Evolutionary conservation across 192 early-diverging fungal species (phyloP).

Genomic region (Rhizophlyctis rosea): DNA sequence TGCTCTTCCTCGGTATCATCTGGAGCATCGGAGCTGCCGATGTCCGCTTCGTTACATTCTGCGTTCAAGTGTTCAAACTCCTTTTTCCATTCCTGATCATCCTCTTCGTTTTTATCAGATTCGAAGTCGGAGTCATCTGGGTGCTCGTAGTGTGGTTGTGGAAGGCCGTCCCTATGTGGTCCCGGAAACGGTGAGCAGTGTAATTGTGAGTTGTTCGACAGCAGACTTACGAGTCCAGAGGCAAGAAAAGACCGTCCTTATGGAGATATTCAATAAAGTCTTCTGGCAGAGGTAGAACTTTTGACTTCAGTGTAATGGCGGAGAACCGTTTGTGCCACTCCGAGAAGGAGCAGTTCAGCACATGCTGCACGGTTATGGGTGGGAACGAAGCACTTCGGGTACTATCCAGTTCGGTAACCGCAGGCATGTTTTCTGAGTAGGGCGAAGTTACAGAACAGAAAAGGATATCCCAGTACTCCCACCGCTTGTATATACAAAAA

Average conservation of each 20-base stretch:
- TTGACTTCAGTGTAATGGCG: constrained; percentile 65
- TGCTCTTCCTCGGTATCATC: constrained; percentile 45
- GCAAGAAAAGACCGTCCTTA: constrained; percentile 82
- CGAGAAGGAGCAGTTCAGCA: constrained; percentile 69
- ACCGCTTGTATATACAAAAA: too few relatives aligned
- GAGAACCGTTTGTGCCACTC: constrained; percentile 76
- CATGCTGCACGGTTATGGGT: constrained; percentile 57
- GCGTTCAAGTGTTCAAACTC: too few relatives aligned
- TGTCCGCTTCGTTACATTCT: constrained; percentile 21
- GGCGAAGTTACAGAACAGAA: too few relatives aligned
- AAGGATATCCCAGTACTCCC: too few relatives aligned
- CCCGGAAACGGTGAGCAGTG: not conserved
- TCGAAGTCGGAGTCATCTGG: constrained; percentile 15
- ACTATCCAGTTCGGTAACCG: too few relatives aligned
- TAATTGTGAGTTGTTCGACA: not conserved
- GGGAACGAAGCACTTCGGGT: constrained; percentile 46
- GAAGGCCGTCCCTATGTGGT: constrained; percentile 25
- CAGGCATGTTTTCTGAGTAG: too few relatives aligned
- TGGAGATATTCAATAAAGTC: constrained; percentile 83
- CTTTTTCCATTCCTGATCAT: not conserved
- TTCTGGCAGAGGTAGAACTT: constrained; percentile 67
- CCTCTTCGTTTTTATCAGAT: constrained; percentile 18
- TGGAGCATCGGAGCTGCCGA: constrained; percentile 31
- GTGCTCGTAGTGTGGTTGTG: constrained; percentile 30
- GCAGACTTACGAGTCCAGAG: constrained; percentile 54